Evolutionary conservation across 2,329 filamentous ascomycete species (phyloP), one percentile per base, ranked within the genome.

Genomic region (Biscogniauxia marginata): DNA sequence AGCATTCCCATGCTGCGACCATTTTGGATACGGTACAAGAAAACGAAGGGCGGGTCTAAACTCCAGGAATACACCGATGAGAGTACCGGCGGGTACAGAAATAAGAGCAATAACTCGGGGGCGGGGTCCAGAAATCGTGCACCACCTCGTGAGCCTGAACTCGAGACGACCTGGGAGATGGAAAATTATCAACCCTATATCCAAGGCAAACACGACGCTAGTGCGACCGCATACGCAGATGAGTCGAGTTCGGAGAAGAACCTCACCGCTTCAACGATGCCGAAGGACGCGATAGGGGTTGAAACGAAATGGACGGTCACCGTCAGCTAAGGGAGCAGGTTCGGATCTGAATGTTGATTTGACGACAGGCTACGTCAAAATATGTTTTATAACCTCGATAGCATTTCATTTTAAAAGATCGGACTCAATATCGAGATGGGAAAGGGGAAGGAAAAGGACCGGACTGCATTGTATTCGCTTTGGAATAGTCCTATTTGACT

Each of bases 21-120:
- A 4, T 54, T 49, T 7, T 74, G 69, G 55, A 60, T 62, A 11
- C 65, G 66, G 50, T 73, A 70, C 56, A 69, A 64, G 56, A 66
- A 71, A 53, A 61, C 68, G 45, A 67, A 23, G 7, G 52, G 70
- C 54, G 70, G 70, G 0, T 72, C 70, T 5, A 63, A 65, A 34
- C 51, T 70, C 2, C 53, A 63, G 7, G 68, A 73, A 21, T 67
- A 56, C 45, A 58, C 64, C 21, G 56, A 59, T 19, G 49, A 54
- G 21, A 55, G 52, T 16, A 63, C 44, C 9, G 55, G 53, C 21
- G 58, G 55, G n/a, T 60, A 54, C 8, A 47, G 52, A 20, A 47
- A 46, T 30, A 56, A 59, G 25, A 49, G 51, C 51, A 48, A 48
- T 24, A 48, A 20, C 54, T 51, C 16, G 30, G 8, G 16, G 49